These are phyloP conservation scores for Acanthamoeba triangularis DNA, from an alignment of 208 protist species.

Conservation along the genomic window DNA sequence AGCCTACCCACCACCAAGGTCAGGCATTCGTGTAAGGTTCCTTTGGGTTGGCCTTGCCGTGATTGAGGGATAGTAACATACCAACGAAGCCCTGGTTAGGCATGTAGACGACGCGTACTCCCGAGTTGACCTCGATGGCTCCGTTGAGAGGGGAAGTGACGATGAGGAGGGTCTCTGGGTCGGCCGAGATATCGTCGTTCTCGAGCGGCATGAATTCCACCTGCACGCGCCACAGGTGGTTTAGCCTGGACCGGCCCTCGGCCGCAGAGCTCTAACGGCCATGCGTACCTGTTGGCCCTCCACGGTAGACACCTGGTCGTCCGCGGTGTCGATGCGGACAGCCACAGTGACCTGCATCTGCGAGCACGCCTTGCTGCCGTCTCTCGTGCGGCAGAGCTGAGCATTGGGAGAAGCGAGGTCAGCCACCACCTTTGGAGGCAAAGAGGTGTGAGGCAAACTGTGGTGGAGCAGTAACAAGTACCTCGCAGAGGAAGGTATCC, in stretches of 20 bases:
- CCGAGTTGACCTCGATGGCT: not conserved
- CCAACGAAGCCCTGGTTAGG: not conserved
- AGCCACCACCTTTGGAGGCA: no score
- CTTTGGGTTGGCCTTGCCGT: no score
- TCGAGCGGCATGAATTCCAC: not conserved
- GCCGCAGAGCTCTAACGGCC: not conserved
- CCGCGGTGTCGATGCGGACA: not conserved
- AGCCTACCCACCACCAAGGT: not conserved
- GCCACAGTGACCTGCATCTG: not conserved
- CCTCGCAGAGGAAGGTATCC: conserved; percentile 40
- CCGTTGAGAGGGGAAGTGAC: not conserved
- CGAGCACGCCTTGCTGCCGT: not conserved
- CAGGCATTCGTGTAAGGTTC: no score
- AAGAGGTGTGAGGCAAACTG: no score
- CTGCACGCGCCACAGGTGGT: not conserved
- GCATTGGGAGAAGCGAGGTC: not conserved
- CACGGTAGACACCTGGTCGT: conserved; percentile 11
- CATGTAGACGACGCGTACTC: not conserved
- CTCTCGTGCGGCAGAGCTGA: conserved; percentile 23
- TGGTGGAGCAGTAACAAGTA: no score
- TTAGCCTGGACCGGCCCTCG: not conserved
- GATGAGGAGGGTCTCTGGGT: not conserved
- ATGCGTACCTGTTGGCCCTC: not conserved
- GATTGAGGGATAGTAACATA: no score
- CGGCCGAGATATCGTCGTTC: conserved; percentile 7